Percentiles rank a stretch among this genome's conserved stretches.
These are phyloP conservation scores for Lactarius hengduanensis DNA, from an alignment of 768 basidiomycete species.

Conservation along the genomic window DNA sequence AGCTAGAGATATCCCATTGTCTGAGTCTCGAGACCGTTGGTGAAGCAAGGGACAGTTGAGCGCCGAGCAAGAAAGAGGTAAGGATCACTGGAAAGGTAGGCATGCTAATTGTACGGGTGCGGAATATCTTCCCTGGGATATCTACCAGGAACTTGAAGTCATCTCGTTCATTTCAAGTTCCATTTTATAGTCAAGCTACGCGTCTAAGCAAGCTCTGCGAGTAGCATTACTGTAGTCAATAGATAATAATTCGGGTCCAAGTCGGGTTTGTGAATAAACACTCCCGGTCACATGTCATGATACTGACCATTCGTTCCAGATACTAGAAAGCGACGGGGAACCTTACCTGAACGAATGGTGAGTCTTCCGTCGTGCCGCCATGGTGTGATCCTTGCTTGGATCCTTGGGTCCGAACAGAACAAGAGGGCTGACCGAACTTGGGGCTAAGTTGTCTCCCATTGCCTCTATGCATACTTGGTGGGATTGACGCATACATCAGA, in stretches of 20 bases:
- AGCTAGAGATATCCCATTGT: conserved; percentile 47
- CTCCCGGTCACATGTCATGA: neutral
- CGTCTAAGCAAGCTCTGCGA: neutral
- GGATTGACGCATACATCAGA: neutral
- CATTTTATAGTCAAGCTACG: neutral
- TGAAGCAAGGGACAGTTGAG: neutral
- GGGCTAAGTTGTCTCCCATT: neutral
- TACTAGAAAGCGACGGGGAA: neutral
- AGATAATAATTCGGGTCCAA: neutral
- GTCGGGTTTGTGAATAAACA: neutral
- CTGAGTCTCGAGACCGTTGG: conserved; percentile 32
- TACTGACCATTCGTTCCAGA: neutral
- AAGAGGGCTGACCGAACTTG: neutral
- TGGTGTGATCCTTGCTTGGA: neutral
- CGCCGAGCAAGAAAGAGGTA: neutral
- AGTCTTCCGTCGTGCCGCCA: no score
- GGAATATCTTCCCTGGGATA: neutral
- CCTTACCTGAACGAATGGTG: neutral
- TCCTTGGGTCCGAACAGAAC: no score
- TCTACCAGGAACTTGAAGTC: neutral
- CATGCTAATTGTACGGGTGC: neutral
- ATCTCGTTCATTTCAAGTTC: neutral
- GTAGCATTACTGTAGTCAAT: neutral
- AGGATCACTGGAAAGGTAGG: neutral
- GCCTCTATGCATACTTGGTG: no score